These are phyloP conservation scores for Nephelium lappaceum DNA, from an alignment of 345 rosid genomes.

Conservation along the genomic window DNA sequence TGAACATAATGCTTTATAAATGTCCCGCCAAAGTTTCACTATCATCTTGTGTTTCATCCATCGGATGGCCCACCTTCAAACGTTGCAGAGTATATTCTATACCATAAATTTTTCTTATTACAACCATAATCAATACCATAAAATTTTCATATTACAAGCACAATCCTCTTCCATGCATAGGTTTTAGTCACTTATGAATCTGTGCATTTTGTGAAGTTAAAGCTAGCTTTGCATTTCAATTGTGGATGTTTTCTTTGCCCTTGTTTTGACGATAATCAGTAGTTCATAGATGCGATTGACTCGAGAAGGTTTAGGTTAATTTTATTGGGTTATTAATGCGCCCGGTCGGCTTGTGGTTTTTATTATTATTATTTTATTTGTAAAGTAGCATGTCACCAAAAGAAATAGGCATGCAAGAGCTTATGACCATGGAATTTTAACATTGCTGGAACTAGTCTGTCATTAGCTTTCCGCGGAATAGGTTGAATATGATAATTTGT, in stretches of 20 bases:
- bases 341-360: too few species aligned
- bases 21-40: background rate
- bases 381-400: too few species aligned
- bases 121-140: background rate
- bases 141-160: background rate
- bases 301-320: too few species aligned
- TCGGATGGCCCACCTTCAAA: background rate
- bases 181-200: background rate
- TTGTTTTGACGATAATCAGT: too few species aligned
- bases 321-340: too few species aligned
- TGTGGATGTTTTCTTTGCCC: background rate
- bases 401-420: background rate
- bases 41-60: background rate
- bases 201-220: background rate
- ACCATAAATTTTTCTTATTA: background rate
- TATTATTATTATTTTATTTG: too few species aligned
- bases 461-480: background rate
- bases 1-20: background rate
- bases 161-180: too few species aligned
- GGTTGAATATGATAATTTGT: too few species aligned
- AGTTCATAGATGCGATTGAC: too few species aligned
- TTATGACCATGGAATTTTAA: background rate
- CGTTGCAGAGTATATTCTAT: too few species aligned
- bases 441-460: too few species aligned
- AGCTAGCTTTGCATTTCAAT: conserved; percentile 5